Conservation (phyloP, 2,329 filamentous ascomycete species). For the Colletotrichum sublineola region DNA sequence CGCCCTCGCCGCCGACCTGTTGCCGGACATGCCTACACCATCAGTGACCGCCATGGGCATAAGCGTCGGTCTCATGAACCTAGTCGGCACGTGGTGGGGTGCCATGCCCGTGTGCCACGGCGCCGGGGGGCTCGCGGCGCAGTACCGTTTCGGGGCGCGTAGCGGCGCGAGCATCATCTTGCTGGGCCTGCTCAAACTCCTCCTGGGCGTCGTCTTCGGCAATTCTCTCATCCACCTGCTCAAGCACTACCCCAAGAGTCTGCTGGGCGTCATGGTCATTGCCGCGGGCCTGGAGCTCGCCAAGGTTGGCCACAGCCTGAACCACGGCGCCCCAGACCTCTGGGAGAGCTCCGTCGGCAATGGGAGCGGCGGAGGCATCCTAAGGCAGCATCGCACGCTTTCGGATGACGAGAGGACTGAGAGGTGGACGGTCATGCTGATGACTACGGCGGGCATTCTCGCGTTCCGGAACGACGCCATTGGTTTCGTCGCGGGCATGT, state of each 20-base stretch:
- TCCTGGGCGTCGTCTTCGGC: slow-evolving; percentile 83
- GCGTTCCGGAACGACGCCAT: slow-evolving; percentile 92
- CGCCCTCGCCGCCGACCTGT: slow-evolving; percentile 81
- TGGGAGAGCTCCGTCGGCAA: slow-evolving; percentile 67
- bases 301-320: slow-evolving; percentile 86
- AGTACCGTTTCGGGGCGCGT: slow-evolving; percentile 91
- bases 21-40: slow-evolving; percentile 76
- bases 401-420: slow-evolving; percentile 78
- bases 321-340: slow-evolving; percentile 75
- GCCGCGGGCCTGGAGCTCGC: slow-evolving; percentile 90
- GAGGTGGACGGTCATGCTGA: slow-evolving; percentile 90
- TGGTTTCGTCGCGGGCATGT: slow-evolving; percentile 85
- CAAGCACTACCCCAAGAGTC: slow-evolving; percentile 77
- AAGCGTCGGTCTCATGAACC: slow-evolving; percentile 87
- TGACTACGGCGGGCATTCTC: slow-evolving; percentile 84
- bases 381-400: slow-evolving; percentile 64
- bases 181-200: slow-evolving; percentile 80
- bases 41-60: slow-evolving; percentile 82
- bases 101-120: slow-evolving; percentile 97
- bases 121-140: slow-evolving; percentile 89
- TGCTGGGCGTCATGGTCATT: slow-evolving; percentile 90
- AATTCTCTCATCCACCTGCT: slow-evolving; percentile 77
- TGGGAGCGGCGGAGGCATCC: slow-evolving; percentile 46
- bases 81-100: slow-evolving; percentile 89
- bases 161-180: slow-evolving; percentile 87